Evolutionary conservation across 352 stramenopile species (phyloP), one percentile per base, ranked within the genome.

Genomic region (Phytophthora podocarpi): DNA sequence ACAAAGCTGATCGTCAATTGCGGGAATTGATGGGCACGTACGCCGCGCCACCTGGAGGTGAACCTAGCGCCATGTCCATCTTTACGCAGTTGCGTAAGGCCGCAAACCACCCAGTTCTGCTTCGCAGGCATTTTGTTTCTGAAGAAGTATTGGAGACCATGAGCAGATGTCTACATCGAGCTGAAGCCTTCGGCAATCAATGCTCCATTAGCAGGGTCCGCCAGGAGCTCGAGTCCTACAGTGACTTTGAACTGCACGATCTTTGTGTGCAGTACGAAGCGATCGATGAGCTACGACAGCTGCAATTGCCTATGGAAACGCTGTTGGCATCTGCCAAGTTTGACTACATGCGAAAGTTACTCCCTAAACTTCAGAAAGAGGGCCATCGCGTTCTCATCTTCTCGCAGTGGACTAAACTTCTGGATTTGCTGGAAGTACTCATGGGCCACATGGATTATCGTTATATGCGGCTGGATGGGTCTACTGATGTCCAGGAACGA

Each of bases 1-100:
- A 57, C 43, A 85, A 85, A 47, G 51, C 65, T 2, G 67, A 79
- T 28, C 71, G 77, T 6, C 70, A 82, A 39, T 42, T 93, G 39
- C 72, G 76, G 13, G 26, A 75, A 8, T 70, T 93, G 31, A 67
- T 85, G 13, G 74, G 70, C 5, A 34, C 42, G 16, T 72, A 64
- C 15, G 53, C 31, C 32, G 53, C 74, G 2, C 53, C 64, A 16
- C 42, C 55, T 28, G 56, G 20, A 27, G 30, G 12, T 18, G 69
- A 77, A 23, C 50, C 43, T 15, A 88, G 59, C 42, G 73, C 89
- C 32, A 63, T 60, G 0, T 67, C 75, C 12, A 98, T 91, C 28
- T 99, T 99, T 75, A 98, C 97, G 10, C 83, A 98, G 56, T 77
- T 99, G 31, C 85, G 97, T 9, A 99, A 99, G 70, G 96, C 93